Base-by-base conservation (phyloP, 2,329 filamentous ascomycete species). In the Xylaria arbuscula region DNA sequence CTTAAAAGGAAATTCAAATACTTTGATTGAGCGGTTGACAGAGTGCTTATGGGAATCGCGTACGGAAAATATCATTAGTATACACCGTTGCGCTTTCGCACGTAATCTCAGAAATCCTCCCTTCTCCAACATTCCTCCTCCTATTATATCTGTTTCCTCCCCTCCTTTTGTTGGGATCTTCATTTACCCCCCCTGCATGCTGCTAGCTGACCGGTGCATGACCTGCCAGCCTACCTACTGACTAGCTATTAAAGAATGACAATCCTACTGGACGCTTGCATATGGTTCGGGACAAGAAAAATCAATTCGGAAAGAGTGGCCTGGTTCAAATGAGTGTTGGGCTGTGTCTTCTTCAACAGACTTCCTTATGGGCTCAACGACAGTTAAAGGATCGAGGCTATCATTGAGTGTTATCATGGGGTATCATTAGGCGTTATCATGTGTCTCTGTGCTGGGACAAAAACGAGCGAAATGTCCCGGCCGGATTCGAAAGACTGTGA, bases 231-330 rank as follows among this genome's bases (percentile, higher is more conserved):
- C 22, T 54, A 32, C 47, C 22, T 47, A 32, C 47, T 19, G 53
- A 64, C 34, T 58, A 38, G 15, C 24, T 55, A 50, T 64, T n/a
- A 60, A 64, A 50, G 60, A 67, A 60, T 22, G 65, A 24, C 32
- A 47, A 42, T 47, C 34, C 32, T 11, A 28, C 50, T 47, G 40
- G 38, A 55, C 11, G 28, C 34, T 47, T 48, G 48, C 54, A 34
- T 32, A 63, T 63, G 45, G 6, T n/a, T n/a, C 50, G 50, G 13
- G 5, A 11, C 36, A 68, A n/a, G 10, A 13, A 64, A 60, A 32
- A 15, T 19, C 15, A 4, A n/a, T 45, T 45, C 5, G 10, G 28
- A 55, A 56, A 48, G 53, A 28, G 36, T 54, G 51, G 51, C 19
- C 17, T 19, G 51, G 28, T 42, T 58, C 22, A 28, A 64, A 64